These are phyloP conservation scores for Streptanthus diversifolius DNA, from an alignment of 345 rosid species.

Conservation along the genomic window DNA sequence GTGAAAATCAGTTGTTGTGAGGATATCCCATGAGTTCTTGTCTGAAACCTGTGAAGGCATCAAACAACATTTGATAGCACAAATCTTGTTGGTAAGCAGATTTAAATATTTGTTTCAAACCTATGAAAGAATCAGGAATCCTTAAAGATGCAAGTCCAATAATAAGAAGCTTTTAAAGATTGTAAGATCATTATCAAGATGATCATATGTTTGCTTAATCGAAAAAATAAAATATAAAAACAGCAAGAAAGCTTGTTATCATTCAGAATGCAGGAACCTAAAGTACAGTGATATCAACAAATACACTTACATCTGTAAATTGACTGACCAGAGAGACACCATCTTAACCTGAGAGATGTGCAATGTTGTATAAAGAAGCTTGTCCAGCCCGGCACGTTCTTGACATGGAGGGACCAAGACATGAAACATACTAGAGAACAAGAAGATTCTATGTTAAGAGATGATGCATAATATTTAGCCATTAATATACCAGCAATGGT, in stretches of 20 bases:
- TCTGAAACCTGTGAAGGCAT: not conserved
- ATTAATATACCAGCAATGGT: not conserved
- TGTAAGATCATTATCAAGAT: not conserved
- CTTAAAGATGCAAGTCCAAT: not conserved
- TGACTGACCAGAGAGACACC: not conserved
- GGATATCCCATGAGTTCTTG: not conserved
- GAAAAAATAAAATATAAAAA: not conserved
- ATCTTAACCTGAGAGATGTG: not conserved
- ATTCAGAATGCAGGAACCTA: not conserved
- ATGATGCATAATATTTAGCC: not conserved
- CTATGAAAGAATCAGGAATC: not conserved
- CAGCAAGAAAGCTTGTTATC: not conserved
- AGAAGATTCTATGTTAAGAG: not conserved
- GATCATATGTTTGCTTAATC: not conserved
- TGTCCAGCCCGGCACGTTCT: not conserved
- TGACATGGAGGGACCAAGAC: not conserved
- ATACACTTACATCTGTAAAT: not conserved
- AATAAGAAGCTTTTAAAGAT: not conserved
- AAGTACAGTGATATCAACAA: not conserved
- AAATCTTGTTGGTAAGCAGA: not conserved
- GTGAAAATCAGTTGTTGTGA: not conserved
- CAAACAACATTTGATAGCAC: not conserved
- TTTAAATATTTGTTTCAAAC: not conserved
- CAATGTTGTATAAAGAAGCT: not conserved
- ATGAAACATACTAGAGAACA: conserved; percentile 9